These are phyloP conservation scores for Claviceps paspali DNA, from an alignment of 2,329 filamentous ascomycete genomes.

Conservation along the genomic window DNA sequence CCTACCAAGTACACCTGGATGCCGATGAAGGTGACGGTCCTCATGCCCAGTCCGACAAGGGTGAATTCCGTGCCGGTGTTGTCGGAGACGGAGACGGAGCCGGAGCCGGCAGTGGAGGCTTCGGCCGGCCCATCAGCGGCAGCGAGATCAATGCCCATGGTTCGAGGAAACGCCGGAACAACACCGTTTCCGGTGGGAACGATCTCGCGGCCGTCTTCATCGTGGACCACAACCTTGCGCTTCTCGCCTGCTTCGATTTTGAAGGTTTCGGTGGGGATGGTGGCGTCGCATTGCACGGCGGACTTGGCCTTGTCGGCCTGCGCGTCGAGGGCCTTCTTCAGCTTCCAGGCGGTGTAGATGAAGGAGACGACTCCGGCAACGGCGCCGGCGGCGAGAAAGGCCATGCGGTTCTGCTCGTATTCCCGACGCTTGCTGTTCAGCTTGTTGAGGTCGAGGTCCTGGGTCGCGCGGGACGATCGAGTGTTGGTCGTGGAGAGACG, in stretches of 20 bases:
- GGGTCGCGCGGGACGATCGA: conserved; percentile 21
- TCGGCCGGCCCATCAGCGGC: conserved; percentile 8
- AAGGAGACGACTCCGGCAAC: conserved; percentile 34
- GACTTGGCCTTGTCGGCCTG: conserved; percentile 20
- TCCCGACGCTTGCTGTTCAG: conserved; percentile 30
- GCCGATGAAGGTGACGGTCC: conserved; percentile 75
- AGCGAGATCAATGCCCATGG: conserved; percentile 43
- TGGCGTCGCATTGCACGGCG: conserved; percentile 26
- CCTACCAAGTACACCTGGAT: conserved; percentile 94
- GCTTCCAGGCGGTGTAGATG: conserved; percentile 36
- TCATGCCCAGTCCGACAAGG: conserved; percentile 71
- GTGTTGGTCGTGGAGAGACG: conserved; percentile 14
- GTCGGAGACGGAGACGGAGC: conserved; percentile 23
- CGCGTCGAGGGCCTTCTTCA: conserved; percentile 26
- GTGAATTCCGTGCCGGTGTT: conserved; percentile 56
- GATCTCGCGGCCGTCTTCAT: conserved; percentile 55
- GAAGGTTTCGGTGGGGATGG: conserved; percentile 29
- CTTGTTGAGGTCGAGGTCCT: conserved; percentile 34
- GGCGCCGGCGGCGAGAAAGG: conserved; percentile 36
- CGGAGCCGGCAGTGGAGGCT: conserved; percentile 21
- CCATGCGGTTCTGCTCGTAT: conserved; percentile 34
- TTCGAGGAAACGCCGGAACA: conserved; percentile 66
- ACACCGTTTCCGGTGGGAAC: conserved; percentile 68
- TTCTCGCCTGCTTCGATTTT: conserved; percentile 32
- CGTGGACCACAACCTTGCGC: conserved; percentile 46